Evolutionary conservation across 2,329 filamentous ascomycete species (phyloP), one percentile per base, ranked within the genome.

Genomic region (Furcasterigmium furcatum): DNA sequence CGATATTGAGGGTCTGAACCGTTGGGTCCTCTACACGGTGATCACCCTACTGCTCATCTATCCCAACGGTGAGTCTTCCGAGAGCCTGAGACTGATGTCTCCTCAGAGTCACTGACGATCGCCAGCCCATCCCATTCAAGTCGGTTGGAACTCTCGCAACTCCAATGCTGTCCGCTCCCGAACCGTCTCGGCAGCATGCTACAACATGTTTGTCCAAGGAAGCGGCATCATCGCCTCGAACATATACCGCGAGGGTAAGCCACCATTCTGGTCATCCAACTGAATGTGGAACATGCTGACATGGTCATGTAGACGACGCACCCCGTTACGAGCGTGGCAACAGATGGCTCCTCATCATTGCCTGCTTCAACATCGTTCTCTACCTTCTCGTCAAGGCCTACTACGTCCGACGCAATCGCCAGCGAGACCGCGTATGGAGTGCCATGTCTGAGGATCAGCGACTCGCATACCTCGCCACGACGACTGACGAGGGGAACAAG

Each of bases 171-270:
- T 86, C 2, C 71, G 81, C 3, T 78, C 77, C 2, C 67, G 83
- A 4, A 80, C 82, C 2, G 79, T 87, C 4, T 79, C 79, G 0
- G 76, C 79, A 1, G 82, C 80, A 0, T 63, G 80, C n/a, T 85
- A 85, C 61, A 85, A 85, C 55, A 76, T 76, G 70, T 69, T 63
- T 22, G 65, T 71, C 2, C 72, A 76, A 52, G 62, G 66, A 0
- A 62, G 65, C n/a, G 62, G 59, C 1, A 68, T 75, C 25, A 70
- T 70, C 41, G 52, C 58, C 1, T 61, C 63, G 25, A 72, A 72
- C 47, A 66, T 71, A 9, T 71, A 70, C 46, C 60, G 66, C 4
- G 48, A 55, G 20, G 55, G 63, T 63, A 51, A 34, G 54, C 22
- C 12, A 5, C 6, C n/a, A 10, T 10, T n/a, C 12, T 9, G 12